Evolutionary conservation across 2,329 filamentous ascomycete species (phyloP), one percentile per base, ranked within the genome.

Genomic region (Pochonia chlamydosporia): DNA sequence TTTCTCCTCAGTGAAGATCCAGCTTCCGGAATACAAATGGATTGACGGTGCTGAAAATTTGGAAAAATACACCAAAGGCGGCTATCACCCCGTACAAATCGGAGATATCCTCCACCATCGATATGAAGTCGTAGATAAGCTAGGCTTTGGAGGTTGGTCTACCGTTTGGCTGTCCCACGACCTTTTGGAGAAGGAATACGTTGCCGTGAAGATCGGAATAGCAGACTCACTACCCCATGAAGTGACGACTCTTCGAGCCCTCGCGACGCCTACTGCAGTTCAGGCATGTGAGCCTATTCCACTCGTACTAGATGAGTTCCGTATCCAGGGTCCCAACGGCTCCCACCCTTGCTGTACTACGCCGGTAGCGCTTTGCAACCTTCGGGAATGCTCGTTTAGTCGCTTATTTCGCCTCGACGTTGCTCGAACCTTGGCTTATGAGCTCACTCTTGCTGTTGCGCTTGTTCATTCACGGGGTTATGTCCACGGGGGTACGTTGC

Each of bases 401-500:
- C 33, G 49, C 3, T 36, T 59, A 1, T 63, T 65, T 50, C 53
- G 57, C 40, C 55, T 63, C 5, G 35, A 52, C 18, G 56, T 61
- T 31, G 58, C 61, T 16, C 46, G 60, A 7, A 56, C 57, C 31
- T 43, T 64, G 40, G 52, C 59, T 16, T 56, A 56, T 26, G 57
- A 64, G 43, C 52, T 61, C 24, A 47, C 44, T 11, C 56, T 63
- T 33, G 64, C 56, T 7, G 57, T 69, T 13, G 56, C 57, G 2
- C 55, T 59, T 44, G 41, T 62, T 5, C 63, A 66, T 48, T 43
- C 54, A 3, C 53, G 50, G 14, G 60, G 62, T 11, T 57, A 57
- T 37, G 61, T 62, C 30, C 64, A 70, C 51, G 63, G 64, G 40
- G 54, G 58, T 61, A 10, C 37, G 40, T 20, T 13, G 21, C 18